Evolutionary conservation across 305 asterid species (phyloP), one percentile per base, ranked within the genome.

Genomic region (Solanum hybrid): DNA sequence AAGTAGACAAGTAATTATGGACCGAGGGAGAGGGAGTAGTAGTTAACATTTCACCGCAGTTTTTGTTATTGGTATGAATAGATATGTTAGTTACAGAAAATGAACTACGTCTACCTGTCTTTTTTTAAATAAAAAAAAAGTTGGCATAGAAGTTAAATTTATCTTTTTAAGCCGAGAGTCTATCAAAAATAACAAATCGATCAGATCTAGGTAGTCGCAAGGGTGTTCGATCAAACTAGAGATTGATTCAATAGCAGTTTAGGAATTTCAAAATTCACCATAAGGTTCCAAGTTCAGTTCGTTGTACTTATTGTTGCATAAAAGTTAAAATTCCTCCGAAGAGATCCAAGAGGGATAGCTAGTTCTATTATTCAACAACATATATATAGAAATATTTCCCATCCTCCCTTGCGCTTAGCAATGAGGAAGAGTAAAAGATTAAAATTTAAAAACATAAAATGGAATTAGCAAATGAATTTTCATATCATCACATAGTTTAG

Each of bases 401-500:
- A 84, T 3, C 75, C 22, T 84, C 22, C 29, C 29, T 29, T 20
- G 29, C 75, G 31, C 88, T 84, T 84, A 11, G 88, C 29, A n/a
- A 51, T 29, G 37, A 31, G 31, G 42, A 84, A 1, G 18, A 31
- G 42, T 84, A 51, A 84, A 46, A 28, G 11, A 83, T 83, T 28
- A 51, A 31, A 84, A 51, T 51, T 31, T 18, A 9, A 51, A 20
- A 84, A 84, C 75, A 31, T 4, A 51, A 84, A 31, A 83, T 81
- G 39, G 73, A 42, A 75, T 75, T 14, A 26, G 39, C 20, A 83
- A 46, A 51, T 51, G 12, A 84, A 51, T 84, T 18, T 51, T 42
- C 87, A 84, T 84, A 84, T 84, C 11, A 83, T 83, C 9, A 84
- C 74, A 46, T 29, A 74, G 36, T 29, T 74, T 11, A 29, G 35